Percentiles rank a stretch among this genome's conserved stretches.
phyloP scores from a whole-genome alignment of 805 yeast species.

The Ogataea haglerorum region DNA sequence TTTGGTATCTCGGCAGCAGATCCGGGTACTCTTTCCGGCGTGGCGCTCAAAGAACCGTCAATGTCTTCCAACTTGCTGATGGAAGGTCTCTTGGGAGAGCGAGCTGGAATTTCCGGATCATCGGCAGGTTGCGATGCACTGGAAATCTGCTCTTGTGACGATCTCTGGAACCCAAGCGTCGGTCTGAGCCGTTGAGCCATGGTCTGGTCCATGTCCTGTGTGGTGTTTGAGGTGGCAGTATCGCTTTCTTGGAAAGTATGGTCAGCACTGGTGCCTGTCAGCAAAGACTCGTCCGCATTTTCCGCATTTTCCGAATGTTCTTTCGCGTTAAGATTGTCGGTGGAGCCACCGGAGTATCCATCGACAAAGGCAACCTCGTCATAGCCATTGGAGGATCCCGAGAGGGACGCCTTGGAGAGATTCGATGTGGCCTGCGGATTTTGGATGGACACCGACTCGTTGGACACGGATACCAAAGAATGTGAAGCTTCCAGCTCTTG shows the following conservation, averaged over 20 bases:
- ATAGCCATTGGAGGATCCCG: constrained; percentile 12
- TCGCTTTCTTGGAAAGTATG: constrained; percentile 6
- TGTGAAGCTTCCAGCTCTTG: constrained; percentile 18
- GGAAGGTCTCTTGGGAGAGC: constrained; percentile 8
- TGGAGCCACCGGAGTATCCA: constrained; percentile 7
- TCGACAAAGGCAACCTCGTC: constrained; percentile 13
- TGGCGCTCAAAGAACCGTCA: constrained; percentile 18
- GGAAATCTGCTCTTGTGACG: constrained; percentile 5
- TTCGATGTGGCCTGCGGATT: constrained; percentile 4
- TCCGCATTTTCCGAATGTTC: no score
- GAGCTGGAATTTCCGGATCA: constrained; percentile 23
- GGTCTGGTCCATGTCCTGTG: constrained; percentile 16
- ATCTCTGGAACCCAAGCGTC: constrained; percentile 26
- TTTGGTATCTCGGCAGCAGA: constrained; percentile 8
- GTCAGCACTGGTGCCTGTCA: constrained; percentile 11
- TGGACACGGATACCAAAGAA: constrained; percentile 13
- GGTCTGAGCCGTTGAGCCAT: constrained; percentile 51
- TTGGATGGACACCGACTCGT: constrained; percentile 11
- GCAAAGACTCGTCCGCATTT: constrained; percentile 5
- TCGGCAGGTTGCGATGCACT: constrained; percentile 4
- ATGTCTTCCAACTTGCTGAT: constrained; percentile 2
- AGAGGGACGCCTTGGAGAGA: neutral
- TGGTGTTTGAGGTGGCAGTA: constrained; percentile 8
- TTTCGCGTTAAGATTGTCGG: constrained; percentile 1
- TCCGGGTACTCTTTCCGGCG: constrained; percentile 5